A percentile compares a stretch with the other conserved stretches of the same genome.
These are phyloP conservation scores for Pseudonitzschia pungens DNA, from an alignment of 108 stramenopile genomes.

Conservation along the genomic window DNA sequence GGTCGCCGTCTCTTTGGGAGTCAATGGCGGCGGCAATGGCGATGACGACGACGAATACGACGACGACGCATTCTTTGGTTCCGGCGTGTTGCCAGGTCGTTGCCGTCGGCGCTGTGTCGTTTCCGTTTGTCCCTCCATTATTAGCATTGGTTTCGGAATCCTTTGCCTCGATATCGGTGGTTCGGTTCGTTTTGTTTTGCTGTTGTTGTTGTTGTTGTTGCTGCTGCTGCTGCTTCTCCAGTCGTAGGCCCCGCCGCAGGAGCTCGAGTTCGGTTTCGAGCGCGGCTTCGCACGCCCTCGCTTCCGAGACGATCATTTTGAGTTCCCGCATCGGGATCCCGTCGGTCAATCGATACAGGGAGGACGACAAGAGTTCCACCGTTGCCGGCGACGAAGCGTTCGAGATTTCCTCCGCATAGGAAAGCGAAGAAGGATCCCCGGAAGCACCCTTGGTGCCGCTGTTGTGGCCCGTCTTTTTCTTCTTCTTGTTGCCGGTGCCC, in stretches of 20 bases:
- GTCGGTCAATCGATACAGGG: constrained; percentile 61
- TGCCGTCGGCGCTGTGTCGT: background rate
- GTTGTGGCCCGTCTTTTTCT: constrained; percentile 5
- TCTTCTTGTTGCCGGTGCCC: background rate
- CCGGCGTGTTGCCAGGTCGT: background rate
- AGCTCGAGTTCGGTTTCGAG: constrained; percentile 59
- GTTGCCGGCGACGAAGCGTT: constrained; percentile 1
- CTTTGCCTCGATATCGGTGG: no score
- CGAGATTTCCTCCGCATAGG: background rate
- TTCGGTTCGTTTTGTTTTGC: constrained; percentile 13
- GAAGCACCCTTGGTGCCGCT: background rate
- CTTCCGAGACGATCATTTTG: constrained; percentile 60
- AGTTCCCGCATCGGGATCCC: constrained; percentile 71
- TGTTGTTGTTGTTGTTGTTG: constrained; percentile 3
- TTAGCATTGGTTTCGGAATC: no score
- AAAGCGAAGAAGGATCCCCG: background rate
- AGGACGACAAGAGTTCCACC: constrained; percentile 21
- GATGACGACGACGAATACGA: background rate
- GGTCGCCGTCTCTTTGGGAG: background rate
- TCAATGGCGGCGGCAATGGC: background rate
- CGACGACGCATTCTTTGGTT: no score
- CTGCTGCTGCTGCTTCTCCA: constrained; percentile 12
- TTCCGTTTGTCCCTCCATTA: no score
- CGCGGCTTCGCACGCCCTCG: constrained; percentile 62
- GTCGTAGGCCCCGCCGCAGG: constrained; percentile 40